Evolutionary conservation across 108 stramenopile species (phyloP), one percentile per base, ranked within the genome.

Genomic region (Aureococcus anophagefferens): DNA sequence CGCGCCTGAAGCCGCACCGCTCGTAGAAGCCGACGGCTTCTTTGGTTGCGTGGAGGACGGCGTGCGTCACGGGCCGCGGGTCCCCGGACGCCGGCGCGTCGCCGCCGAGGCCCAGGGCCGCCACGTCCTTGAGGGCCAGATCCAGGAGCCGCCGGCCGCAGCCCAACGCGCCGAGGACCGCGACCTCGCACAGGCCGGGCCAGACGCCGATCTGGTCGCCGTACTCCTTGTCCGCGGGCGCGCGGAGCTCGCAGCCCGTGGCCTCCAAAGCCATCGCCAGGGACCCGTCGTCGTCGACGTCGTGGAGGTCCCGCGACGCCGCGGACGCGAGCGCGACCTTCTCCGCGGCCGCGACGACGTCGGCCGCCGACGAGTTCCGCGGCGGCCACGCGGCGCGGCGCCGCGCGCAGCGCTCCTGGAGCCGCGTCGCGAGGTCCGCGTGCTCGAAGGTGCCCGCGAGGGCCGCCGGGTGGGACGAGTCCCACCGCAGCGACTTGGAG

Each of bases 101-200:
- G 51, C 3, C 25, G 37, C 7, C 37, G 37, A 11, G 4, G 7
- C 37, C 37, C 37, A 4, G 11, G 21, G 51, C 51, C 21, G 62
- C 63, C 9, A 34, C 30, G 30, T 64, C 71, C 25, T 34, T 33
- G 25, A 72, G n/a, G 7, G 72, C 68, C 46, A 25, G 44, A 46
- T 68, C 51, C 33, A 77, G 66, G 32, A 77, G 68, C 0, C 32
- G 34, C 13, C 65, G 51, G 3, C 76, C 76, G 72, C 76, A 77
- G n/a, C 76, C 72, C 34, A 77, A 32, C 7, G 72, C 72, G 21
- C 76, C 76, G 21, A 77, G 72, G 13, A 77, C 33, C 7, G 71
- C 66, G 37, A 77, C 46, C 62, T 77, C 76, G 0, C 66, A 66
- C 0, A 77, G 51, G 4, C 46, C 21, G 4, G 66, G 40, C 64